These are phyloP conservation scores for Tetracentron sinense DNA, from an alignment of 164 flowering plant genomes.

Conservation along the genomic window DNA sequence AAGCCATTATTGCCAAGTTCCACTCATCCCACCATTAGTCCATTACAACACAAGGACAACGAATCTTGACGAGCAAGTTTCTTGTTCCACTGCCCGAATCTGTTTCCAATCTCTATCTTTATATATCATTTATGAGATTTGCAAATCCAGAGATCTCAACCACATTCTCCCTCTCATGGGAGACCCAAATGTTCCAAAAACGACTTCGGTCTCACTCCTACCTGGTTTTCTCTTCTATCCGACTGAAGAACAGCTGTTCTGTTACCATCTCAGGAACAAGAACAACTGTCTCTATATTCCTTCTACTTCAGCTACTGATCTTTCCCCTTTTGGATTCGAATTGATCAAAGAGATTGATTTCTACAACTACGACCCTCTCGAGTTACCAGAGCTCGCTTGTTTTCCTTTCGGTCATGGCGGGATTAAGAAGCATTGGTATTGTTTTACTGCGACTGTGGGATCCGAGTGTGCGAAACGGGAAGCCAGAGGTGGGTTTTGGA, in stretches of 20 bases:
- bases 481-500: conserved; percentile 48
- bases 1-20: too few relatives aligned
- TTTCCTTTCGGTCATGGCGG: conserved; percentile 39
- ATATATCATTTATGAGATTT: background rate
- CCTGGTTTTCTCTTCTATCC: conserved; percentile 59
- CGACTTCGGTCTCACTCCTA: conserved; percentile 21
- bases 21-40: too few relatives aligned
- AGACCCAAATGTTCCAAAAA: conserved; percentile 14
- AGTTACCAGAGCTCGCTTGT: conserved; percentile 40
- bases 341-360: conserved; percentile 41
- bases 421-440: conserved; percentile 53
- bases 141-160: background rate
- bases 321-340: conserved; percentile 7
- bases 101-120: background rate
- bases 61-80: background rate
- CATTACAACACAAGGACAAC: background rate
- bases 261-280: conserved; percentile 40
- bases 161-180: conserved; percentile 21
- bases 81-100: background rate
- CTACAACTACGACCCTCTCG: conserved; percentile 40
- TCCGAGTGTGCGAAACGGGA: conserved; percentile 21
- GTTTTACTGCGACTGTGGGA: conserved; percentile 26
- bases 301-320: background rate
- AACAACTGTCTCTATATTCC: conserved; percentile 15
- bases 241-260: conserved; percentile 41